Evolutionary conservation across 2,329 filamentous ascomycete genomes (phyloP).

Genomic region (Cercospora citrullina): DNA sequence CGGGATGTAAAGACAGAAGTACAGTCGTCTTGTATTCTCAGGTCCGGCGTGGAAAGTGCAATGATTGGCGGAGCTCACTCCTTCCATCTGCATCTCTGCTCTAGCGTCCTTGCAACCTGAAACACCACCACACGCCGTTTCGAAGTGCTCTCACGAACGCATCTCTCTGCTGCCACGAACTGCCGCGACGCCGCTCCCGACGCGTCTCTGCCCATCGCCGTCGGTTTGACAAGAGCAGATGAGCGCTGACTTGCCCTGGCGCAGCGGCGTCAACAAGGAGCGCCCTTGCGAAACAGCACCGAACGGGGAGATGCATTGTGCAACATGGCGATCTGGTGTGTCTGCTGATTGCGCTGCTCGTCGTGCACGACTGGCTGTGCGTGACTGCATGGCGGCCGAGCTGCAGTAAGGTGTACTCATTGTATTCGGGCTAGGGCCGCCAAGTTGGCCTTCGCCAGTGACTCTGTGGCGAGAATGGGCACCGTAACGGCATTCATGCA

Average conservation of each 20-base stretch:
- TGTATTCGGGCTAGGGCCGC: slow-evolving; percentile 18
- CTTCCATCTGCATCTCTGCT: slow-evolving; percentile 3
- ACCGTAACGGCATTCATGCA: slow-evolving; percentile 6
- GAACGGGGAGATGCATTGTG: slow-evolving; percentile 12
- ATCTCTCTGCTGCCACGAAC: not conserved
- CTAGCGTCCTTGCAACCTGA: slow-evolving; percentile 12
- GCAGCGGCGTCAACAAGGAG: slow-evolving; percentile 11
- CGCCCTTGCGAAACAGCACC: slow-evolving; percentile 19
- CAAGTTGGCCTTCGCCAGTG: slow-evolving; percentile 17
- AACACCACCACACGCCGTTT: slow-evolving; percentile 16
- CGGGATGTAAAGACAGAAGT: not conserved
- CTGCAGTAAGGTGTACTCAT: slow-evolving; percentile 17
- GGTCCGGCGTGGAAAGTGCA: not conserved
- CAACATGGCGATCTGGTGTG: slow-evolving; percentile 12
- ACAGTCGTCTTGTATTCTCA: slow-evolving; percentile 1
- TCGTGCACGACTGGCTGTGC: slow-evolving; percentile 12
- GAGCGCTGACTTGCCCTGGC: slow-evolving; percentile 18
- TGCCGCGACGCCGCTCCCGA: slow-evolving; percentile 5
- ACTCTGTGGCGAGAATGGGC: slow-evolving; percentile 7
- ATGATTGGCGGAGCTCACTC: slow-evolving; percentile 7
- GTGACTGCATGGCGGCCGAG: slow-evolving; percentile 7
- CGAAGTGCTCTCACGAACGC: slow-evolving; percentile 11
- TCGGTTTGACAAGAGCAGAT: slow-evolving; percentile 11
- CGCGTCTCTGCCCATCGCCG: slow-evolving; percentile 8
- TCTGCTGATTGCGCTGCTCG: slow-evolving; percentile 16